Evolutionary conservation across 257 asterid genomes (phyloP).

Genomic region (Gardenia jasminoides): DNA sequence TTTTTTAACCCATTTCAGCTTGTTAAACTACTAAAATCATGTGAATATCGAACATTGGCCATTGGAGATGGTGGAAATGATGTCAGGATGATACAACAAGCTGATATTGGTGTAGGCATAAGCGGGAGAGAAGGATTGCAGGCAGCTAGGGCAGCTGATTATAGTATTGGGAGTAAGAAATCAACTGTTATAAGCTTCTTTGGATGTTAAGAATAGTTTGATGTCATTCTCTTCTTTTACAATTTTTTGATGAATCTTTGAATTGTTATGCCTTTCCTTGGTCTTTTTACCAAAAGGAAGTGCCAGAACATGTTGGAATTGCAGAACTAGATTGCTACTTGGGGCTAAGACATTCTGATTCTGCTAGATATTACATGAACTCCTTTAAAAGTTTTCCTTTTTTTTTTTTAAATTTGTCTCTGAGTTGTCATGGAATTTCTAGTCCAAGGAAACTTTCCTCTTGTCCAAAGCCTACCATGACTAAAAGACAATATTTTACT

Average conservation of each 20-base stretch:
- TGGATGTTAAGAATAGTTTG: neutral
- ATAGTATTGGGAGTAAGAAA: conserved; percentile 94
- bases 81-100: conserved; percentile 99
- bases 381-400: neutral
- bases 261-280: neutral
- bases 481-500: neutral
- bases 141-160: conserved; percentile 99
- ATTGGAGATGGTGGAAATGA: conserved; percentile 99
- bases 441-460: neutral
- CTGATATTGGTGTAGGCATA: conserved; percentile 98
- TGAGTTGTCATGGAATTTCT: neutral
- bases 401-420: neutral
- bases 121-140: conserved; percentile 99
- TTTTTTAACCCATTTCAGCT: conserved; percentile 49
- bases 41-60: conserved; percentile 97
- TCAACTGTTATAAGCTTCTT: conserved; percentile 10
- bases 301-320: neutral
- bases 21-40: conserved; percentile 85
- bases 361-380: neutral
- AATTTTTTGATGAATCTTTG: neutral
- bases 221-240: neutral
- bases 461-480: neutral
- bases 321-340: neutral
- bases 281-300: neutral
- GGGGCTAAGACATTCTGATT: neutral